A percentile compares a stretch with the other conserved stretches of the same genome.
Conservation (phyloP, 1,284 basidiomycete genomes). For the Xanthoconium separans region DNA sequence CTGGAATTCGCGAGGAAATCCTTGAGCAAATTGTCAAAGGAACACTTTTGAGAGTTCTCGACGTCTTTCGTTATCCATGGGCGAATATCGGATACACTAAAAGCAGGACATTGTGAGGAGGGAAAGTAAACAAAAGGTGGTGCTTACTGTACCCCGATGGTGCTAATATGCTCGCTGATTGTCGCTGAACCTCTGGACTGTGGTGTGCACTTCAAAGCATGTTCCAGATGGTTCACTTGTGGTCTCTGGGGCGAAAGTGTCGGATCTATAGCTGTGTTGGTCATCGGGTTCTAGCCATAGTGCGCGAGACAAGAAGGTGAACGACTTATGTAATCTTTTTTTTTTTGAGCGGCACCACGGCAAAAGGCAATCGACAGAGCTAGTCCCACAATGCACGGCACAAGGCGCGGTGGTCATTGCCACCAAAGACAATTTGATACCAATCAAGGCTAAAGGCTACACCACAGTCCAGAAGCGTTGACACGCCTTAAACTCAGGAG, state of each 20-base stretch:
- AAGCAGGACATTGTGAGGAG: neutral
- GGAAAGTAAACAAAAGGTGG: too few relatives aligned
- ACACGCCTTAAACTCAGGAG: neutral
- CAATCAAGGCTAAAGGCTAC: too few relatives aligned
- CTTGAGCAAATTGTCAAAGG: neutral
- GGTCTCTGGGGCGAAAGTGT: too few relatives aligned
- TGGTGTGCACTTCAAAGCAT: neutral
- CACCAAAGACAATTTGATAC: neutral
- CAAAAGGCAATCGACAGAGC: neutral
- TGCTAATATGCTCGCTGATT: neutral
- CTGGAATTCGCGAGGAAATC: neutral
- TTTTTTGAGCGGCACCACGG: neutral
- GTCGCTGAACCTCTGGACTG: neutral
- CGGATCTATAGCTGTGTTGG: too few relatives aligned
- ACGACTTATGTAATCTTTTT: too few relatives aligned
- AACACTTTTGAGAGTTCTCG: neutral
- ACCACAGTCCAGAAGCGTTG: too few relatives aligned
- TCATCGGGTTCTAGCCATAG: too few relatives aligned
- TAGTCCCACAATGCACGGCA: neutral
- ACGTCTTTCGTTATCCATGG: neutral
- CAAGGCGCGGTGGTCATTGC: neutral
- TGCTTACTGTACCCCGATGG: neutral
- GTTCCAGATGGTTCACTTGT: too few relatives aligned
- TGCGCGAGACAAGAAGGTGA: too few relatives aligned
- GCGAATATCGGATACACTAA: neutral